These are phyloP conservation scores for Eucalyptus pauciflora DNA, from an alignment of 345 rosid species.

Conservation along the genomic window DNA sequence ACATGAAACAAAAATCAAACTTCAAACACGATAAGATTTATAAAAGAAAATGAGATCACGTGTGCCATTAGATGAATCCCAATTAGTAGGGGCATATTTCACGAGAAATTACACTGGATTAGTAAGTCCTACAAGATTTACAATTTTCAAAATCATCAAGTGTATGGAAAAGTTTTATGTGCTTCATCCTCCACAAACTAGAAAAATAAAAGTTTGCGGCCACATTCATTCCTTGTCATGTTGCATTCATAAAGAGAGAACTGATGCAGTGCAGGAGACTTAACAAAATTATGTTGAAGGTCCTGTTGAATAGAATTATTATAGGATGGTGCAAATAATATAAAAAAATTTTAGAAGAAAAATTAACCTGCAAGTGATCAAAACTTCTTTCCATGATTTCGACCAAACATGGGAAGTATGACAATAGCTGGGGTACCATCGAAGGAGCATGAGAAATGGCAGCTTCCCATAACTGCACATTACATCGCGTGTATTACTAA, in stretches of 20 bases:
- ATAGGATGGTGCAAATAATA: not conserved
- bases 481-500: not conserved
- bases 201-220: not conserved
- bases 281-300: not conserved
- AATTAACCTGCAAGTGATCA: constrained; percentile 82
- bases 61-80: not conserved
- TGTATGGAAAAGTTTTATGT: not conserved
- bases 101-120: not conserved
- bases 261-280: not conserved
- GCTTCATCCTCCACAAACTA: not conserved
- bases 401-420: constrained; percentile 68
- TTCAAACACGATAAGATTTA: not conserved
- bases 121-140: not conserved
- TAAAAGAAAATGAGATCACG: not conserved
- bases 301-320: not conserved
- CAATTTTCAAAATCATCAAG: not conserved
- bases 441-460: constrained; percentile 82
- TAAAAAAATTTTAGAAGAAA: not conserved
- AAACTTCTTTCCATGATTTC: constrained; percentile 85
- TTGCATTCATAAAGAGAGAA: not conserved
- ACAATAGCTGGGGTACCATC: constrained; percentile 77
- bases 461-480: constrained; percentile 93
- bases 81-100: not conserved
- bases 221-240: not conserved
- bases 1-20: not conserved